phyloP scores from a whole-genome alignment of 208 protist genomes.

The Leishmania braziliensis region DNA sequence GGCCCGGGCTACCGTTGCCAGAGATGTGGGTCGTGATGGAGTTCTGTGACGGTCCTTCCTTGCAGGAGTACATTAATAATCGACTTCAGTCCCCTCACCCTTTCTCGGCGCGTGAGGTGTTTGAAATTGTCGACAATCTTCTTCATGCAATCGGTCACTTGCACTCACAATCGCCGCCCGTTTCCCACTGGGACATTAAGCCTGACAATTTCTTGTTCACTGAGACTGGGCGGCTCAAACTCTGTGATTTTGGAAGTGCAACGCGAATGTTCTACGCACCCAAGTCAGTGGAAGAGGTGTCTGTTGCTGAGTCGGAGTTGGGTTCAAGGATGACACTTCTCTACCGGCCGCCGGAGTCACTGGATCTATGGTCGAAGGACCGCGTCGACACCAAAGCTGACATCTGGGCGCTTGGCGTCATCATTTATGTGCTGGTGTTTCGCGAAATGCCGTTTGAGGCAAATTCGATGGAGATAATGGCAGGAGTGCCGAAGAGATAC shows the following conservation, averaged over 20 bases:
- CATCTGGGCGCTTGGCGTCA: slow-evolving; percentile 94
- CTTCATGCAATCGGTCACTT: slow-evolving; percentile 67
- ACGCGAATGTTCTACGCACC: slow-evolving; percentile 70
- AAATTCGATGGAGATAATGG: slow-evolving; percentile 65
- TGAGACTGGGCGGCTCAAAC: slow-evolving; percentile 69
- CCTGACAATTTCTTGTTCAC: slow-evolving; percentile 91
- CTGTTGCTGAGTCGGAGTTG: slow-evolving; percentile 75
- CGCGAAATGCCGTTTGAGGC: slow-evolving; percentile 92
- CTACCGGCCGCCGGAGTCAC: slow-evolving; percentile 95
- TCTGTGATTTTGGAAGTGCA: slow-evolving; percentile 95
- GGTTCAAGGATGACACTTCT: slow-evolving; percentile 85
- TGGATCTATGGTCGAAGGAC: slow-evolving; percentile 91
- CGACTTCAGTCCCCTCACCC: slow-evolving; percentile 40
- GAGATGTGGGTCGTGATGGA: slow-evolving; percentile 85
- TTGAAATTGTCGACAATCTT: slow-evolving; percentile 58
- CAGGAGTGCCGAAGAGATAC: slow-evolving; percentile 55
- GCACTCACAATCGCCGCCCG: slow-evolving; percentile 76
- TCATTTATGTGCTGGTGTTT: slow-evolving; percentile 94
- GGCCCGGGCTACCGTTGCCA: slow-evolving; percentile 29
- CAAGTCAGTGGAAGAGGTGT: slow-evolving; percentile 61
- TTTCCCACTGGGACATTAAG: slow-evolving; percentile 95
- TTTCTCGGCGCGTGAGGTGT: slow-evolving; percentile 55
- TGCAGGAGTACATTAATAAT: slow-evolving; percentile 74
- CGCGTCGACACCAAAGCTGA: slow-evolving; percentile 90
- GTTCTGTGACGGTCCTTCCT: slow-evolving; percentile 54